Percentiles rank a stretch among this genome's conserved stretches.
phyloP scores from a whole-genome alignment of 768 basidiomycete species.

The Royoungia palumana region DNA sequence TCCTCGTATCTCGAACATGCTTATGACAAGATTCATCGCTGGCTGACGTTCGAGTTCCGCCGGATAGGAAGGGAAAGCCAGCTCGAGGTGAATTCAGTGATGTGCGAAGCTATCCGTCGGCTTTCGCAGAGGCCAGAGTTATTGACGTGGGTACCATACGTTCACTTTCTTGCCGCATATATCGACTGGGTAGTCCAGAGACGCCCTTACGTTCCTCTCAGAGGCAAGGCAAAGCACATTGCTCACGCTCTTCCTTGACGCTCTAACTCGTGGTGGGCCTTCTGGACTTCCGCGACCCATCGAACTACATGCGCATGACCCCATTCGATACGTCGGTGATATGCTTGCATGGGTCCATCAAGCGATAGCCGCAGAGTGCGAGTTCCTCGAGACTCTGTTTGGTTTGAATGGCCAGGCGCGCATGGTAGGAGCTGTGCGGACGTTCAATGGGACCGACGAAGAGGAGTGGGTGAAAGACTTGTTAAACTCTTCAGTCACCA shows the following conservation, averaged over 20 bases:
- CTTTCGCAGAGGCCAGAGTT: slow-evolving; percentile 78
- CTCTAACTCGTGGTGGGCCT: slow-evolving; percentile 84
- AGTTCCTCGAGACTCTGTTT: slow-evolving; percentile 88
- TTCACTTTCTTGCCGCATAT: background rate
- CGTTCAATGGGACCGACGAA: slow-evolving; percentile 54
- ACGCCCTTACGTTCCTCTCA: slow-evolving; percentile 72
- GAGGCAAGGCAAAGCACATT: slow-evolving; percentile 80
- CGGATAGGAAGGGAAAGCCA: slow-evolving; percentile 71
- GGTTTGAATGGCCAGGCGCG: slow-evolving; percentile 48
- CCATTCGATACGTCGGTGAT: slow-evolving; percentile 93
- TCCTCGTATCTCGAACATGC: slow-evolving; percentile 82
- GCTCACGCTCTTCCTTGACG: slow-evolving; percentile 77
- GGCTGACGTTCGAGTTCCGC: slow-evolving; percentile 82
- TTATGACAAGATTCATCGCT: slow-evolving; percentile 85
- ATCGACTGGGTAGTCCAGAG: slow-evolving; percentile 39
- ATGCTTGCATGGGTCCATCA: slow-evolving; percentile 99
- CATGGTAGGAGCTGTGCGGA: slow-evolving; percentile 75
- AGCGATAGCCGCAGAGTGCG: slow-evolving; percentile 89
- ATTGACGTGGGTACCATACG: slow-evolving; percentile 37
- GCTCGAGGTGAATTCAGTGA: slow-evolving; percentile 59
- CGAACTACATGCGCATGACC: slow-evolving; percentile 97
- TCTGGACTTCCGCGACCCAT: slow-evolving; percentile 88
- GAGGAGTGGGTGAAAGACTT: slow-evolving; percentile 78
- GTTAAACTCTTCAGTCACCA: slow-evolving; percentile 78
- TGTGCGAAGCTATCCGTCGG: slow-evolving; percentile 71